A percentile compares a stretch with the other conserved stretches of the same genome.
Evolutionary conservation across 352 stramenopile species (phyloP).

Genomic region (Aphanomyces cochlioides): DNA sequence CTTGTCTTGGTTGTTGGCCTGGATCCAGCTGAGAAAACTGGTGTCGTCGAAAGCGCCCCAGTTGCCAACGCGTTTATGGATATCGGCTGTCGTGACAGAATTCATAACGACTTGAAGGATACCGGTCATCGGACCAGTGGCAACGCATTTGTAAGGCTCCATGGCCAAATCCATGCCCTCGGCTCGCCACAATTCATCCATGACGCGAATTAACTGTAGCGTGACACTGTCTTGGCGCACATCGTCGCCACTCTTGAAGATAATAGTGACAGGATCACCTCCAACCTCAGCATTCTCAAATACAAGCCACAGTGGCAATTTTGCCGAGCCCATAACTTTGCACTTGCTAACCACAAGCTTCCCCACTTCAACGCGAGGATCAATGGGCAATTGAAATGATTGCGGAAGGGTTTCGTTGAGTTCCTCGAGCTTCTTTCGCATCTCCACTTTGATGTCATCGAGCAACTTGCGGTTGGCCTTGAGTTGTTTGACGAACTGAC

Average conservation of each 20-base stretch:
- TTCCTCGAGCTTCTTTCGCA: conserved; percentile 14
- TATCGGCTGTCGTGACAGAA: conserved; percentile 90
- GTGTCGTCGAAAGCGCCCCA: conserved; percentile 81
- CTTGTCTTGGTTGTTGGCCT: conserved; percentile 70
- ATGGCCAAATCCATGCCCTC: conserved; percentile 89
- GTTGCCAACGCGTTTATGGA: conserved; percentile 79
- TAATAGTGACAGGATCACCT: conserved; percentile 77
- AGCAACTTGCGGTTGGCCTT: conserved; percentile 9
- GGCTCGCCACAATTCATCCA: conserved; percentile 92
- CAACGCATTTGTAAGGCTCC: conserved; percentile 89
- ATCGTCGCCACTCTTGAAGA: conserved; percentile 95
- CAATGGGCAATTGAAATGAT: conserved; percentile 50
- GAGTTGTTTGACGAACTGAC: conserved; percentile 51
- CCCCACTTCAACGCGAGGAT: conserved; percentile 37
- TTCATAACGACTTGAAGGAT: conserved; percentile 90
- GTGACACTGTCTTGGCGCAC: conserved; percentile 94
- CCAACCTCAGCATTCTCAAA: conserved; percentile 34
- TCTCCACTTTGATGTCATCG: conserved; percentile 22
- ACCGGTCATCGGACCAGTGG: conserved; percentile 86
- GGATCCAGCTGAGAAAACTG: conserved; percentile 83
- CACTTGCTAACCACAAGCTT: conserved; percentile 44
- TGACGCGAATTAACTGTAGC: conserved; percentile 88
- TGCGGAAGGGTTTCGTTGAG: conserved; percentile 17
- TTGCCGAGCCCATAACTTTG: conserved; percentile 57
- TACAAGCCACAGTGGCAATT: conserved; percentile 41